Evolutionary conservation across 495 filamentous ascomycete species (phyloP).

Genomic region (Penicillium desertorum): DNA sequence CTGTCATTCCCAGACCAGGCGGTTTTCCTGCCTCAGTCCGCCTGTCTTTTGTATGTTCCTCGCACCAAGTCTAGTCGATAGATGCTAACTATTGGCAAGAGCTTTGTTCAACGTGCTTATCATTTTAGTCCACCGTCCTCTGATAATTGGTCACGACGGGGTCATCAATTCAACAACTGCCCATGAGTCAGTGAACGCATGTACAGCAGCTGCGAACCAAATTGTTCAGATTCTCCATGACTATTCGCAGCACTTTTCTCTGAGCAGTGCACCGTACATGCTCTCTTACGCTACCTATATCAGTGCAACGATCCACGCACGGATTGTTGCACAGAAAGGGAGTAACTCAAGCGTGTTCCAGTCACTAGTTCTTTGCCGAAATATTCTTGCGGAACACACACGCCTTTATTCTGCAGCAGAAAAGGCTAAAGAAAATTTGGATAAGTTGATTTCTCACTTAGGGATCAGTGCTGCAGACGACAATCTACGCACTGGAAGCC

Average conservation of each 20-base stretch:
- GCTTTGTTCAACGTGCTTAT: slow-evolving; percentile 33
- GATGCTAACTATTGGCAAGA: slow-evolving; percentile 12
- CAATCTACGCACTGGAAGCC: background rate
- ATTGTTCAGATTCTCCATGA: slow-evolving; percentile 34
- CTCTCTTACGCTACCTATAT: slow-evolving; percentile 39
- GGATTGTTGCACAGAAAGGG: slow-evolving; percentile 31
- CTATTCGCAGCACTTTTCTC: slow-evolving; percentile 29
- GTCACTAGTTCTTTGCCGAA: slow-evolving; percentile 23
- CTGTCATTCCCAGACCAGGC: slow-evolving; percentile 18
- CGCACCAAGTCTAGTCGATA: background rate
- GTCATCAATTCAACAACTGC: slow-evolving; percentile 20
- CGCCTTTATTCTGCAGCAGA: slow-evolving; percentile 26
- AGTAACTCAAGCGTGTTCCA: slow-evolving; percentile 23
- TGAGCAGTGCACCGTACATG: slow-evolving; percentile 33
- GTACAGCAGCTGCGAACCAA: slow-evolving; percentile 32
- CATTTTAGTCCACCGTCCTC: slow-evolving; percentile 32
- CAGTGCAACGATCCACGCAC: slow-evolving; percentile 35
- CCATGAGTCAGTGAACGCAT: slow-evolving; percentile 30
- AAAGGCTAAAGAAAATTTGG: slow-evolving; percentile 26
- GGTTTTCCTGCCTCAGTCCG: slow-evolving; percentile 22
- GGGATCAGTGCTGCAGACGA: slow-evolving; percentile 14
- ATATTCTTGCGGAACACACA: slow-evolving; percentile 22
- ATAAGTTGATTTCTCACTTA: slow-evolving; percentile 23
- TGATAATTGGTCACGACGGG: slow-evolving; percentile 22
- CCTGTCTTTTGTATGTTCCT: slow-evolving; percentile 27